Evolutionary conservation across 257 asterid genomes (phyloP), one percentile per base, ranked within the genome.

Genomic region (Buddleja alternifolia): DNA sequence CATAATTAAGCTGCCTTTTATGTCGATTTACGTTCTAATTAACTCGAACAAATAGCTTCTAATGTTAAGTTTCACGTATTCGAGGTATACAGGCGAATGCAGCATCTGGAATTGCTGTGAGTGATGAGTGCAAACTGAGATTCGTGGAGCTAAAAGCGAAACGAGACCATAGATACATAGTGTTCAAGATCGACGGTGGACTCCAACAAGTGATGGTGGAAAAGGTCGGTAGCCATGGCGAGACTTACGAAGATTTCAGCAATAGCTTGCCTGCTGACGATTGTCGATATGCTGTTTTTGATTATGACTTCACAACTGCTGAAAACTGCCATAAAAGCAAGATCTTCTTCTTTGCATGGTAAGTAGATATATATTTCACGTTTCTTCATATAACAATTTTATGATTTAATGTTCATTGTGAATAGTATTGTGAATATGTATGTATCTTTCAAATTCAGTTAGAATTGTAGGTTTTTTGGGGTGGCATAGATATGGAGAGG

Each of bases 241-340:
- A 78, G 66, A 70, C 65, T 3, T 78, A 82, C 50, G 39, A 66
- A 2, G 80, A 82, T 68, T 57, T 82, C 58, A 5, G 56, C 54
- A 42, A 55, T 7, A 78, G 82, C 74, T 29, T 82, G 68, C 86
- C 86, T 14, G 24, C 77, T 12, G 52, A 78, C 29, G 84, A 78
- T 0, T 81, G 86, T 36, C 81, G 86, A 10, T 81, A 81, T 24
- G 83, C 86, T 37, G 86, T 81, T 14, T 82, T 25, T 48, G 86
- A 78, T 72, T 82, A 75, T 29, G 86, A 82, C 69, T 82, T 75
- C 73, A 82, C 81, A 3, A 78, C 86, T 2, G 71, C 75, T 36
- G 86, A 82, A 42, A 78, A 82, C 69, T 78, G 84, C 76, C 86
- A 72, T 23, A 82, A 82, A 68, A 82, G 86, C 83, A 81, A 81